Evolutionary conservation across 495 filamentous ascomycete species (phyloP), one percentile per base, ranked within the genome.

Genomic region (Lichenothelia convexa): DNA sequence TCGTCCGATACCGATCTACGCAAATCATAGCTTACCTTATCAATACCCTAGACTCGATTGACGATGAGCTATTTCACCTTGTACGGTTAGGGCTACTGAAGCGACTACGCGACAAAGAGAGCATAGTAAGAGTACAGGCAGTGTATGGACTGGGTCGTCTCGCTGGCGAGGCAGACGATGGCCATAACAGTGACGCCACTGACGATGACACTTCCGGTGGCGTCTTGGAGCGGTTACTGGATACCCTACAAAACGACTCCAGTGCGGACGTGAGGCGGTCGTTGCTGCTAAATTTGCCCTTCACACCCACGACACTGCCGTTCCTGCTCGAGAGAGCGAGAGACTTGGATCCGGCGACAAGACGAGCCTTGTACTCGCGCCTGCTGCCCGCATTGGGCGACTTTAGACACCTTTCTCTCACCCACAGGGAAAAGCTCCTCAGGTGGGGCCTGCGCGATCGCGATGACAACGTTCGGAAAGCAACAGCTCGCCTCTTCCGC

Each of bases 361-460:
- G 89, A 34, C 68, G 85, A 32, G 80, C 80, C 8, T 63, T 99
- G 4, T 99, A 94, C 51, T 78, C 87, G 3, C 73, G 80, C 12
- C 60, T 99, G 2, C 61, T 99, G 5, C 91, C 89, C 1, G 77
- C 80, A 0, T 64, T 99, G 5, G 87, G 86, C 13, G 89, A 99
- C 57, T 99, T 99, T 61, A 76, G 89, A 34, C 83, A 95, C 57
- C 62, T 99, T 31, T 92, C 84, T 16, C 65, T 95, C n/a, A 80
- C 75, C 1, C 93, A 95, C 79, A 63, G 89, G 45, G 91, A 94
- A 55, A 94, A 94, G 55, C 65, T 99, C 16, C 72, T 99, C 29
- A 72, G 91, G 8, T 99, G 86, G 87, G 89, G 89, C 21, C 57
- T 99, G 26, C 75, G 87, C 21, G 89, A 99, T 52, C 73, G 89